Conservation (phyloP, 2,329 filamentous ascomycete species). For the Colletotrichum gigasporum region DNA sequence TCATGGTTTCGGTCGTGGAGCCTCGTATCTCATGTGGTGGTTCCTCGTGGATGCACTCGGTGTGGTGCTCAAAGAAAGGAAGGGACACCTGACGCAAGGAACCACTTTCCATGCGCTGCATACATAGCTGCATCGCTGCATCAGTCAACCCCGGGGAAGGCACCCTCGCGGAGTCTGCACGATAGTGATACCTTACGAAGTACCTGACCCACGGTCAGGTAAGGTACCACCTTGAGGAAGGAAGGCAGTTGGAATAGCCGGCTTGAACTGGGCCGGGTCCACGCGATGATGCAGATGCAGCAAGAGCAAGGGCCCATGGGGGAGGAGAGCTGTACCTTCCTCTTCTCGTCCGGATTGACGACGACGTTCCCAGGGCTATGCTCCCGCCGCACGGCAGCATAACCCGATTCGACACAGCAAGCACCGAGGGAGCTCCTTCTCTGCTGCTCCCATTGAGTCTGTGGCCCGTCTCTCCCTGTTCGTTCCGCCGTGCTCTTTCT, state of each 20-base stretch:
- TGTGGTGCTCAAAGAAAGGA: background rate
- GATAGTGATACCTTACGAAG: too few species aligned
- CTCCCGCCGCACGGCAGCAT: too few species aligned
- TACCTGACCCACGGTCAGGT: too few species aligned
- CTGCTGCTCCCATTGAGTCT: background rate
- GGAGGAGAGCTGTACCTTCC: background rate
- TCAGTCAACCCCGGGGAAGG: background rate
- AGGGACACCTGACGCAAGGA: slow-evolving; percentile 7
- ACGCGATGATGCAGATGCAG: too few species aligned
- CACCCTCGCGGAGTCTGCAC: background rate
- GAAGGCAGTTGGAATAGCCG: background rate
- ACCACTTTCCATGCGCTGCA: slow-evolving; percentile 4
- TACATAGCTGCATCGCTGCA: too few species aligned
- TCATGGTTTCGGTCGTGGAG: slow-evolving; percentile 8
- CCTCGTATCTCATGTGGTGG: background rate
- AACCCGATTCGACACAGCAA: too few species aligned
- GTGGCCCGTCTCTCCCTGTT: background rate
- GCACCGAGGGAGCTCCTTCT: background rate
- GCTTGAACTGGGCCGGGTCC: background rate
- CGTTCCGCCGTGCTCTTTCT: background rate
- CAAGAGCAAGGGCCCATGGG: slow-evolving; percentile 5
- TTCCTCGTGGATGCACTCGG: background rate
- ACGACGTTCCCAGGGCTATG: background rate
- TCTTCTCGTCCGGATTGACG: background rate
- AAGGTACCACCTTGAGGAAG: background rate